Evolutionary conservation across 2,329 filamentous ascomycete genomes (phyloP), one percentile per base, ranked within the genome.

Genomic region (Lachnellula occidentalis): DNA sequence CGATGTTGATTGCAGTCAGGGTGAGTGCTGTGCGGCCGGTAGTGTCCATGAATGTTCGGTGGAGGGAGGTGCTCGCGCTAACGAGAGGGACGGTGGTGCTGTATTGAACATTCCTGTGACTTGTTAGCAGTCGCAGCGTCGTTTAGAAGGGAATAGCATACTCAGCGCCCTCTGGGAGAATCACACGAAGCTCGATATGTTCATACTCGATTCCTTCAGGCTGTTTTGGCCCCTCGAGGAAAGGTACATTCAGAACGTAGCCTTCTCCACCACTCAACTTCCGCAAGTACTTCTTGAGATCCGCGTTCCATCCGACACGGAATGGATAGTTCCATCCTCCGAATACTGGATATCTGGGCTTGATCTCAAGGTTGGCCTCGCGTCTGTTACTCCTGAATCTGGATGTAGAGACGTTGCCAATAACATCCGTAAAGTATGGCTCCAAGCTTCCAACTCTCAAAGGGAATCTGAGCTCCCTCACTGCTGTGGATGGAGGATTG

Each of bases 291-390:
- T 81, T 82, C 66, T 83, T 83, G 27, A 95, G 78, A 62, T 95
- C 84, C 50, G 88, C 86, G 74, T 97, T 95, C 94, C 94, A 99
- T 63, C 94, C 94, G 54, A 97, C 85, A 56, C 88, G 90, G 77
- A 97, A 99, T 61, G 89, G 94, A 73, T 96, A 97, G 73, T 95
- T 96, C 94, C 94, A 99, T 57, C 90, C 91, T 57, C 94, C 94
- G 66, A 96, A 99, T 22, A 99, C 72, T n/a, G 94, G 94, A 72
- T 95, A 99, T 50, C 94, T 84, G 19, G 94, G 94, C 78, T 92
- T 94, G 59, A 96, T 79, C 72, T 96, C 92, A 27, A 99, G 80
- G 42, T 87, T 76, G n/a, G 89, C 87, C 72, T 92, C 88, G 21
- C 87, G 84, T 69, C 80, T 82, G 69, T 83, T 88, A 62, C 78